phyloP scores from a whole-genome alignment of 148 eudicot species.

The Silene conica region DNA sequence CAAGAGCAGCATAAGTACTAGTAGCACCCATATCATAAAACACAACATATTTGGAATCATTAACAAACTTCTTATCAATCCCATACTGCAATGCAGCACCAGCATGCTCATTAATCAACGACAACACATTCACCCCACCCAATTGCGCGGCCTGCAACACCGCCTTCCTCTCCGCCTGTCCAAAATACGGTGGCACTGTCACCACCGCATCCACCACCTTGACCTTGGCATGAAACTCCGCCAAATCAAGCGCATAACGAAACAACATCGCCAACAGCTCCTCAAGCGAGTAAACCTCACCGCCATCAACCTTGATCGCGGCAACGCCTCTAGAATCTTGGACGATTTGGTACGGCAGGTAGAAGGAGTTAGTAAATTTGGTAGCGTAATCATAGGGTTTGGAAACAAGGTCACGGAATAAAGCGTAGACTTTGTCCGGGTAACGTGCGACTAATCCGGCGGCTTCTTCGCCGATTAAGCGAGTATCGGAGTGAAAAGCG shows the following conservation, averaged over 20 bases:
- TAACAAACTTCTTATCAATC: constrained; percentile 90
- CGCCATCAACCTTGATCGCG: constrained; percentile 59
- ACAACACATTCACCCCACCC: constrained; percentile 79
- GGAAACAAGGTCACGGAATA: constrained; percentile 57
- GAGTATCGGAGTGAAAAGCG: constrained; percentile 57
- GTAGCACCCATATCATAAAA: constrained; percentile 92
- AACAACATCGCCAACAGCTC: constrained; percentile 79
- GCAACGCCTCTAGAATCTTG: constrained; percentile 50
- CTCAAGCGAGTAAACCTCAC: constrained; percentile 64
- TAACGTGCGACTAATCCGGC: constrained; percentile 69
- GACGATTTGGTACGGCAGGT: constrained; percentile 53
- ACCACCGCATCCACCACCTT: constrained; percentile 79
- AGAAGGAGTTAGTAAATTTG: constrained; percentile 32
- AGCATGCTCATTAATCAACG: constrained; percentile 80
- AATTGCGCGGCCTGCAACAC: constrained; percentile 70
- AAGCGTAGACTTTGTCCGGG: constrained; percentile 75
- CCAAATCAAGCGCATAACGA: constrained; percentile 50
- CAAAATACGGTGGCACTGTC: constrained; percentile 81
- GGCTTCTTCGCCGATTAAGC: constrained; percentile 88
- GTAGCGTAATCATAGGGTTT: constrained; percentile 43
- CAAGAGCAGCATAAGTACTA: constrained; percentile 90
- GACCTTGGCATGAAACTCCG: constrained; percentile 69
- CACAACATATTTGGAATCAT: constrained; percentile 76
- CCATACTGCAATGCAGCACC: constrained; percentile 97
- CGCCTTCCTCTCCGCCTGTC: constrained; percentile 84